Base-by-base conservation (phyloP, 768 basidiomycete genomes). In the Leccinum incarnatum region DNA sequence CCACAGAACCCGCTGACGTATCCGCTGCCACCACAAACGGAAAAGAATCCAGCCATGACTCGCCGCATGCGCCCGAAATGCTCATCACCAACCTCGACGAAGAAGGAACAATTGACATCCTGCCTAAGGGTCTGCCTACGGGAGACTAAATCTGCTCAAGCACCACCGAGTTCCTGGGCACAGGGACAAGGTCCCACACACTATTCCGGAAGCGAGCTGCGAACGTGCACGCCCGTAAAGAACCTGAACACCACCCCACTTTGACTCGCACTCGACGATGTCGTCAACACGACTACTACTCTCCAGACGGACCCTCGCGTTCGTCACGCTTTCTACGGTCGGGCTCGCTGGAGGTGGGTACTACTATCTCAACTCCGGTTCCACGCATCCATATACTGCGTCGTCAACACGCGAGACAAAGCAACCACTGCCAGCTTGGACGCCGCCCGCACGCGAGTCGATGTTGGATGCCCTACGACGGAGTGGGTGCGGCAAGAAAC, bases 401-500 rank as follows among this genome's bases (percentile, higher is more conserved):
- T n/a, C 40, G 17, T 83, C 88, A 2, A 88, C 85, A 0, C 79
- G 81, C 53, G 83, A 84, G 57, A 83, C 83, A 0, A 81, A 88
- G 17, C 76, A 87, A 3, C 88, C 90, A 4, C 91, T 88, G 1
- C 85, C 88, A 2, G 79, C 84, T 75, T 93, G 91, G 91, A 85
- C 86, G 0, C 90, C 91, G 0, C 91, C 91, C 0, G 76, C 82
- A 7, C 72, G 91, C 25, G 73, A 79, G n/a, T 77, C 86, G 23
- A 89, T 90, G 83, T 68, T 93, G 36, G 75, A 79, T 15, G 69
- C 78, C 2, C 79, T 93, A 17, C 64, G 58, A 60, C 69, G 60
- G 42, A 64, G 66, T n/a, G 58, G 50, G 25, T 9, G 21, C 15
- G 14, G 19, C 12, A 51, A 30, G 19, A 14, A 7, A 17, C 21